phyloP scores from a whole-genome alignment of 2,329 filamentous ascomycete species.

The Bimuria novae-zelandiae region DNA sequence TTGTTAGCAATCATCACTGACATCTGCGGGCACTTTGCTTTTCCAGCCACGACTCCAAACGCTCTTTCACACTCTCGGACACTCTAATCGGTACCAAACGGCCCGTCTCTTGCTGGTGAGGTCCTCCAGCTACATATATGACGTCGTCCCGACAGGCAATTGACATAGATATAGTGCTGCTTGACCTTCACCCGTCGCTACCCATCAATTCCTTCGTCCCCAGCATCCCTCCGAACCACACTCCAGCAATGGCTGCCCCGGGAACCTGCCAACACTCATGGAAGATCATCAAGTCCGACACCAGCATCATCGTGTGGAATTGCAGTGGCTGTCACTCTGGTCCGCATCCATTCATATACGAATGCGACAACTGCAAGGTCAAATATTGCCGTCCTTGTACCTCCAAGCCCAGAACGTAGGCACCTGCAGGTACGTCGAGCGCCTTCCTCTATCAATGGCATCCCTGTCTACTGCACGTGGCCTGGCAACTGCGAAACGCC shows the following conservation, averaged over 20 bases:
- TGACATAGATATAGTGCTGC: slow-evolving; percentile 26
- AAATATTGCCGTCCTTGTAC: slow-evolving; percentile 56
- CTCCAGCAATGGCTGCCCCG: slow-evolving; percentile 50
- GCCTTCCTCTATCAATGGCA: slow-evolving; percentile 1
- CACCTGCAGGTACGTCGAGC: slow-evolving; percentile 28
- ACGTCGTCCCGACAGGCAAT: slow-evolving; percentile 21
- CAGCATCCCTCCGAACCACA: slow-evolving; percentile 6
- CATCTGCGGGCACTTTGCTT: slow-evolving; percentile 30
- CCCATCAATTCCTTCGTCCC: slow-evolving; percentile 9
- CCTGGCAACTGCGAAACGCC: slow-evolving; percentile 10
- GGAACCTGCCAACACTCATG: slow-evolving; percentile 55
- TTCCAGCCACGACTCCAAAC: slow-evolving; percentile 38
- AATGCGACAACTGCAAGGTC: slow-evolving; percentile 57
- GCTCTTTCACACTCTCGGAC: slow-evolving; percentile 30
- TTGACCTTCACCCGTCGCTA: not conserved
- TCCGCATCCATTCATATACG: slow-evolving; percentile 57
- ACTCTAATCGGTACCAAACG: slow-evolving; percentile 28
- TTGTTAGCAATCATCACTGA: slow-evolving; percentile 22
- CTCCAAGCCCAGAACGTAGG: slow-evolving; percentile 52
- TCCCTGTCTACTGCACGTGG: slow-evolving; percentile 12
- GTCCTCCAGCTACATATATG: slow-evolving; percentile 33
- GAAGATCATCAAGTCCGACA: slow-evolving; percentile 58
- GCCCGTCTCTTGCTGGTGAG: slow-evolving; percentile 29
- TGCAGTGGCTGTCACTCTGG: slow-evolving; percentile 58
- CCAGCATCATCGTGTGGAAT: slow-evolving; percentile 56